Base-by-base conservation (phyloP, 441 rosid species). In the Cnidoscolus chayamansa region DNA sequence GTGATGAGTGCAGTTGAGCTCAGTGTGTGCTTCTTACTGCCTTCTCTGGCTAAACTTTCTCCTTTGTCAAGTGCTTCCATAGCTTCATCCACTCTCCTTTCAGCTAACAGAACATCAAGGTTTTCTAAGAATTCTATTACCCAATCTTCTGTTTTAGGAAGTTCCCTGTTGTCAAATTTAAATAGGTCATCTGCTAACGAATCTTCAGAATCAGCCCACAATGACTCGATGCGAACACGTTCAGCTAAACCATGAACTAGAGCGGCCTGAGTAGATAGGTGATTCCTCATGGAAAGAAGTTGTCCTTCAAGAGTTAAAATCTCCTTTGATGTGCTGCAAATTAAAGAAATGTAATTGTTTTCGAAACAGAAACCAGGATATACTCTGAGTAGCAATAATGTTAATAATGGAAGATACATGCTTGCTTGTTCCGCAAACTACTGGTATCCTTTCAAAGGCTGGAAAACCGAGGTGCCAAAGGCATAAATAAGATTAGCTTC, bases 271-370 rank as follows among this genome's bases (percentile, higher is more conserved):
- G 88, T 89, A 10, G 97, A 90, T 35, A 94, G 78, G 74, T 84
- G 89, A 77, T 87, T 92, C 81, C 96, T 86, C 84, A 94, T 84
- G 7, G 97, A 88, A 57, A 89, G 85, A 37, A 92, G 97, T 74
- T 92, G 93, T 64, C 94, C 99, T 78, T 92, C 98, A 59, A 90
- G 88, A 74, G 89, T 85, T 54, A 95, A 80, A 71, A 94, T 94
- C 88, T 94, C 99, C 80, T 86, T 92, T 7, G 98, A 94, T 73
- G 97, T 90, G 59, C 99, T 94, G 82, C 71, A 72, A 72, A 63
- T 49, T 12, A 56, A 32, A 64, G 6, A 30, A 6, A 64, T 30
- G 9, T 13, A 5, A 32, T 7, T 37, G 15, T 64, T 54, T 25
- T 59, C 35, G 19, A 56, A 55, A 69, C 54, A 67, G 10, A 35